These are phyloP conservation scores for Mortierella sp. DNA, from an alignment of 371 early-diverging fungal species.

Conservation along the genomic window DNA sequence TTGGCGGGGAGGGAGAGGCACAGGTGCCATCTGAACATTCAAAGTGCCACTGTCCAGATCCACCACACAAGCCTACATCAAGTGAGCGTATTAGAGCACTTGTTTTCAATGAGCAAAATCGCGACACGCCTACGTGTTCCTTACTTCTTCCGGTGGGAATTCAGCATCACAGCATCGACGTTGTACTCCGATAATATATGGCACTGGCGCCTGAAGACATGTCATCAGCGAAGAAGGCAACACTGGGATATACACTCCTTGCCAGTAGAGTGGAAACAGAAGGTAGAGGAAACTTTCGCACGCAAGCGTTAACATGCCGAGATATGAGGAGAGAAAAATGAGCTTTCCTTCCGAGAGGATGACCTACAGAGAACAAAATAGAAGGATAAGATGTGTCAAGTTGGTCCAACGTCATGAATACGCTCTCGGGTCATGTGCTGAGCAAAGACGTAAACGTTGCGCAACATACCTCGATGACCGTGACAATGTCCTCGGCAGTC, in stretches of 20 bases:
- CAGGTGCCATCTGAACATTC: conserved; percentile 57
- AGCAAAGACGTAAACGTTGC: background rate
- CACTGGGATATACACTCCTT: conserved; percentile 84
- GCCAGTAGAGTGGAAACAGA: conserved; percentile 85
- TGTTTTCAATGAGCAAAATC: background rate
- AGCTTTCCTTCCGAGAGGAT: conserved; percentile 81
- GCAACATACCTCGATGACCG: conserved; percentile 65
- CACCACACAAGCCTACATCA: conserved; percentile 62
- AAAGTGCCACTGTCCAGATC: conserved; percentile 68
- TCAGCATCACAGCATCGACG: conserved; percentile 67
- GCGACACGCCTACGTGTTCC: background rate
- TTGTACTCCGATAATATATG: conserved; percentile 83
- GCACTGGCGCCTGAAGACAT: conserved; percentile 85
- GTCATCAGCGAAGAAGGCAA: conserved; percentile 76
- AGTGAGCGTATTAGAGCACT: background rate
- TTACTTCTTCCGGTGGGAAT: conserved; percentile 71
- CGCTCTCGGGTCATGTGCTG: background rate
- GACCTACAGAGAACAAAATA: conserved; percentile 57
- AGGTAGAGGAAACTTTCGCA: conserved; percentile 77
- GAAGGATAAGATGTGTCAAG: background rate
- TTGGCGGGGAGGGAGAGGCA: conserved; percentile 62
- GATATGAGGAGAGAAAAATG: conserved; percentile 75
- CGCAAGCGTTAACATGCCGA: conserved; percentile 80
- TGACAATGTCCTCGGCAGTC: conserved; percentile 77
- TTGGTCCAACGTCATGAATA: background rate